phyloP scores from a whole-genome alignment of 2,329 filamentous ascomycete genomes.

The Pseudogymnoascus sp. region DNA sequence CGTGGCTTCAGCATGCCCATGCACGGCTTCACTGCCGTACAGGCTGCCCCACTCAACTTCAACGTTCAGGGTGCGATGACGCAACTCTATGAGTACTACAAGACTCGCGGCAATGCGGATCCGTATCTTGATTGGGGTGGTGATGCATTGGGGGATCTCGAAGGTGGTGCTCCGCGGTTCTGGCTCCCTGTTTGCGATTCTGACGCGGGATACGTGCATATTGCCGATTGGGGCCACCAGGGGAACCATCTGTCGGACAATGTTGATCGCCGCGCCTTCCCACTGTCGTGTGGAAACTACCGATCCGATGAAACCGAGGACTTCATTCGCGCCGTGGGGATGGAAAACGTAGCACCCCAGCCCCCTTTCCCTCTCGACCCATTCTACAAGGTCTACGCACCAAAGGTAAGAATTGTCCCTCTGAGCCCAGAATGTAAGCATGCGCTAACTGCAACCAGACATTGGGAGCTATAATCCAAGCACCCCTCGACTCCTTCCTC shows the following conservation, averaged over 20 bases:
- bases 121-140: constrained; percentile 1
- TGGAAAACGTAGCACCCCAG: not conserved
- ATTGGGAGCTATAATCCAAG: not conserved
- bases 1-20: constrained; percentile 5
- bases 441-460: not conserved
- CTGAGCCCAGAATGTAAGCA: not conserved
- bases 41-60: not conserved
- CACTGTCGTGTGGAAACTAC: not conserved
- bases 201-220: constrained; percentile 2
- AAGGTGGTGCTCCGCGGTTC: not conserved
- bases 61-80: not conserved
- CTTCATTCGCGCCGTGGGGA: not conserved
- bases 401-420: not conserved
- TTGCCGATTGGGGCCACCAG: constrained; percentile 2
- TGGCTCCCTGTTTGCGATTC: constrained; percentile 6
- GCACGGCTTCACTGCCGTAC: not conserved
- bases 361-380: not conserved
- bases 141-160: not conserved
- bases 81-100: not conserved
- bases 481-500: not conserved
- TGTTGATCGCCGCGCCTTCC: constrained; percentile 3
- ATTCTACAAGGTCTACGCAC: not conserved
- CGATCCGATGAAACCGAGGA: constrained; percentile 1
- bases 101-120: not conserved
- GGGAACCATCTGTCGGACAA: not conserved